Base-by-base conservation (phyloP, 306 rosid species). In the Hylodesmum podocarpum region DNA sequence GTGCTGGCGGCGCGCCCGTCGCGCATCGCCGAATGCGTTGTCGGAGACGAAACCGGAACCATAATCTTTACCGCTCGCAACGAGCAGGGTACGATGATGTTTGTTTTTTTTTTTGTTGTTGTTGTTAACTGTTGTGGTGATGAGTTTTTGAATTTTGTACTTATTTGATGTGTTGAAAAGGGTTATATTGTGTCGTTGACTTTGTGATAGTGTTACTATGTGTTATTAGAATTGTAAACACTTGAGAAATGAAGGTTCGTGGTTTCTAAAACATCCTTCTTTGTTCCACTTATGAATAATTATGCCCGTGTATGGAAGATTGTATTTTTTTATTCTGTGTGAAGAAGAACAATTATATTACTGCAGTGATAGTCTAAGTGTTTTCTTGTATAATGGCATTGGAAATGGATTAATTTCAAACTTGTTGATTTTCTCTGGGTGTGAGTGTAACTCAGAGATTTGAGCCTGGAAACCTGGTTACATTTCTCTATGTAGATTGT, bases 41-140 rank as follows among this genome's bases (percentile, higher is more conserved):
- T 93, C 8, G 97, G 96, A 3, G 97, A 93, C 19, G 96, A 90
- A 79, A 90, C 94, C 0, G 98, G 93, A 29, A 74, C 88, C 71
- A 85, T 93, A 8, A 63, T 90, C 75, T 93, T 90, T 82, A 93
- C 98, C 1, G 98, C 98, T 78, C 96, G 96, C 67, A 93, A 90
- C 29, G 97, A 93, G 4, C 98, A 93, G 85, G 98, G 96, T 93
- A 78, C 1, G 28, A 11, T 31, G 37, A 31, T 29, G 36, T 37
- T 16, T 55, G 16, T 18, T 61, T 7, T 40, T 73, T 72, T 46
- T 10, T 8, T 8, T 7, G 4, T 14, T 8, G 13, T 9, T 0
- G 46, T 7, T 13, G 8, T 18, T 53, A 25, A 19, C 4, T 6
- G 3, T 65, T 70, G 15, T 5, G 10, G 39, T 24, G 49, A 14